Percentiles rank a stretch among this genome's conserved stretches.
Evolutionary conservation across 1,139 yeast species (phyloP).

Genomic region (Hyphopichia wangnamkhiaoensis): DNA sequence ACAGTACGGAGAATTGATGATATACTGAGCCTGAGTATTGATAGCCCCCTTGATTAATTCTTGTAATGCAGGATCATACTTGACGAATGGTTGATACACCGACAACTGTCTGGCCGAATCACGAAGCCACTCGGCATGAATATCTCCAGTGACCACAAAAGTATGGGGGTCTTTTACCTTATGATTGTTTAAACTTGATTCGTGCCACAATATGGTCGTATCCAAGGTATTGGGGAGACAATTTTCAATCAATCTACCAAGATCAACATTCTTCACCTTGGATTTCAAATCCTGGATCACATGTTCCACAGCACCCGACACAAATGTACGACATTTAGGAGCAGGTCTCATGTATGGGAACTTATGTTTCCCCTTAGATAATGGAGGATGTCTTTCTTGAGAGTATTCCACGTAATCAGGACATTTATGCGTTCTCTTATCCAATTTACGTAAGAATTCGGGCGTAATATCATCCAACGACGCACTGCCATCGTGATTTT

Average conservation of each 20-base stretch:
- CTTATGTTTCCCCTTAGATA: slow-evolving; percentile 45
- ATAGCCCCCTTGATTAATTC: slow-evolving; percentile 74
- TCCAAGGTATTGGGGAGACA: slow-evolving; percentile 87
- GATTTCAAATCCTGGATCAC: slow-evolving; percentile 54
- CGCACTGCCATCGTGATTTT: neutral
- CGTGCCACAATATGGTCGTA: slow-evolving; percentile 81
- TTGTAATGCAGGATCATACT: slow-evolving; percentile 50
- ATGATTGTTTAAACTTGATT: slow-evolving; percentile 15
- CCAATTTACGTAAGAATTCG: slow-evolving; percentile 18
- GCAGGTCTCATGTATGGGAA: slow-evolving; percentile 80
- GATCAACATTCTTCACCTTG: slow-evolving; percentile 59
- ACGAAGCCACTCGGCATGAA: slow-evolving; percentile 87
- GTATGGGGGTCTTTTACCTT: slow-evolving; percentile 25
- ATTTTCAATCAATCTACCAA: slow-evolving; percentile 76
- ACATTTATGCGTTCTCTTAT: slow-evolving; percentile 26
- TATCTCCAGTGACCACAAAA: slow-evolving; percentile 87
- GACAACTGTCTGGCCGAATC: slow-evolving; percentile 85
- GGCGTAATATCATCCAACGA: slow-evolving; percentile 14
- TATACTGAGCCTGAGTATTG: slow-evolving; percentile 69
- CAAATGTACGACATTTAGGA: slow-evolving; percentile 70
- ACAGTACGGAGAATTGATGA: slow-evolving; percentile 71
- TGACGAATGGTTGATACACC: slow-evolving; percentile 66
- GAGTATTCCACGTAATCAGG: slow-evolving; percentile 46
- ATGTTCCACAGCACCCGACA: slow-evolving; percentile 62
- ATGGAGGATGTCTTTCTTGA: slow-evolving; percentile 48